Evolutionary conservation across 805 yeast genomes (phyloP), one percentile per base, ranked within the genome.

Genomic region (Clavispora asparagi): DNA sequence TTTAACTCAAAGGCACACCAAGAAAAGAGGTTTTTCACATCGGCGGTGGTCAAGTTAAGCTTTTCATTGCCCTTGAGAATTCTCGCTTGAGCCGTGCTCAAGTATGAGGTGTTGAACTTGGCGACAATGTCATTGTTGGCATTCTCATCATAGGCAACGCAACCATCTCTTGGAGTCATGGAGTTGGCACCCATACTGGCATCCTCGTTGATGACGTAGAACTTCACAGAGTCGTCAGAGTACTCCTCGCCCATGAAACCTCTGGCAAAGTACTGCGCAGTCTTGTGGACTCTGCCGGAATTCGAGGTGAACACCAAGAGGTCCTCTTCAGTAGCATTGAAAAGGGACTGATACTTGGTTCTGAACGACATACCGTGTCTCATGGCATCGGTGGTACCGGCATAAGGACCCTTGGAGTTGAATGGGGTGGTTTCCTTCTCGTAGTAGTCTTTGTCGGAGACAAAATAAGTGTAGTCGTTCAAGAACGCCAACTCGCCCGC

Each of bases 1-100:
- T 85, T 86, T 39, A 85, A 65, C 64, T 87, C 95, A 60, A 74
- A 87, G 3, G 87, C 90, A 65, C 95, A 87, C 65, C 81, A 74
- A 11, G 73, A 68, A 56, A 84, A 81, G 51, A 87, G 56, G 23
- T 62, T 64, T 38, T 61, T 64, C 25, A 82, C 76, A 56, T 87
- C 92, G 32, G 61, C 56, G 2, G 70, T 58, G 3, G 82, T 74
- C 44, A 86, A 52, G 52, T 79, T 67, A 48, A 70, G 58, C 2
- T 81, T 84, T 3, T 80, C 79, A 44, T 86, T 79, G 42, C 74
- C 69, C 40, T 61, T 60, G 55, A 77, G 77, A 42, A 86, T 66
- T 55, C 95, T 74, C n/a, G 61, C 61, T 7, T 83, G 76, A 27
- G 87, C 87, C 17, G 62, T 67, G 7, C 62, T 55, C 52, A 84